Base-by-base conservation (phyloP, 441 rosid genomes). In the Adansonia grandidieri region DNA sequence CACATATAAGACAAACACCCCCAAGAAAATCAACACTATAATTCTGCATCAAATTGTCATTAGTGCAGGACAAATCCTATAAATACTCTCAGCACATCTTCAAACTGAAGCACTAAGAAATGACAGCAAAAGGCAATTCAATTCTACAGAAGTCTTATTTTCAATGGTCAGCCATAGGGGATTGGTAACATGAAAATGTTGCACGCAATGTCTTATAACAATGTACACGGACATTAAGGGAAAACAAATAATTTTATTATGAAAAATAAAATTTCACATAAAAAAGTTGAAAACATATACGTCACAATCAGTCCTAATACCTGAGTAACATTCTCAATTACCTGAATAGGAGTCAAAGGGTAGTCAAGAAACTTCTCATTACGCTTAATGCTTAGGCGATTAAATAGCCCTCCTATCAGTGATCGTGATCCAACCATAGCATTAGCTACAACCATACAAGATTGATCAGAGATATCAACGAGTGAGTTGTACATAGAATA, bases 371-470 rank as follows among this genome's bases (percentile, higher is more conserved):
- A 77, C 87, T 80, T 92, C 51, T 89, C 97, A 28, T 73, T 81
- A 44, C 92, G 94, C 90, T 77, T 92, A 73, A 66, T 83, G 74
- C 81, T 71, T 53, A 84, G 68, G 80, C 97, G 97, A 82, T 80
- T 88, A 80, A 96, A 88, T 69, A 96, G 89, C 81, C 92, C 97
- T 86, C 94, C 98, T 73, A 96, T 79, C 99, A 98, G 93, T 82
- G 97, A 77, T 85, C 95, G 86, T 81, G 98, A 85, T 84, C 99
- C 98, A 93, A 92, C 93, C 95, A 92, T 91, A 89, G 91, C 94
- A 88, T 91, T 90, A 86, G 91, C 91, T 93, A 80, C 80, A 93
- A 85, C 80, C 85, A 84, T 82, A 74, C 72, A 45, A 83, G 82
- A 80, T 76, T 82, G 57, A 85, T 80, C 57, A 73, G 84, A 72